phyloP scores from a whole-genome alignment of 2,329 filamentous ascomycete genomes.

The Phialemoniopsis sp. region DNA sequence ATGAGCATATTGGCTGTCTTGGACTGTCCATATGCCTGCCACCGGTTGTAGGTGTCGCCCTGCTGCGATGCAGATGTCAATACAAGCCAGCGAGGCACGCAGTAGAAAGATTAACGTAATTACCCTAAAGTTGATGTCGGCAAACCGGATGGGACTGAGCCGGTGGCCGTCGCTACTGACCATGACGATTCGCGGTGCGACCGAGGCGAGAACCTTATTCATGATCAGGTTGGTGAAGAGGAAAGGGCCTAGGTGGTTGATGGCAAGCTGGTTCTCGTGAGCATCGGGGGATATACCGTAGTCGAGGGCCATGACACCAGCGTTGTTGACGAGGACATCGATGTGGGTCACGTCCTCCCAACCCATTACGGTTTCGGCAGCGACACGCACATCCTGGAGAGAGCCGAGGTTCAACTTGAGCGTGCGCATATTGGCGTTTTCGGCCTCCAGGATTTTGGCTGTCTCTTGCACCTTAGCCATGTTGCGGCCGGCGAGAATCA shows the following conservation, averaged over 20 bases:
- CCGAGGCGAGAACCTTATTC: constrained; percentile 10
- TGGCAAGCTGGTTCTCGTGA: constrained; percentile 15
- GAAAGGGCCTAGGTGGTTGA: constrained; percentile 21
- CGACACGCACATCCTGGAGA: background rate
- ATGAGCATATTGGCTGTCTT: too few species aligned
- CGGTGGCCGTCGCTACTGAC: constrained; percentile 30
- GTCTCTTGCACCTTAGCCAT: too few species aligned
- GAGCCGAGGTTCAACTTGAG: background rate
- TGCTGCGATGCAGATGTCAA: too few species aligned
- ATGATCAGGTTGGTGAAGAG: constrained; percentile 21
- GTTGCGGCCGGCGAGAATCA: constrained; percentile 7
- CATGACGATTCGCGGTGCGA: constrained; percentile 25
- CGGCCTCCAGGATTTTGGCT: too few species aligned
- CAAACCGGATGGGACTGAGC: background rate
- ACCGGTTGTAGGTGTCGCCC: too few species aligned
- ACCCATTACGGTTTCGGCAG: background rate
- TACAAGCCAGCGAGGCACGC: too few species aligned
- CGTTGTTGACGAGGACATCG: background rate
- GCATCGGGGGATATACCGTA: constrained; percentile 3
- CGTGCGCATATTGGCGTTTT: too few species aligned
- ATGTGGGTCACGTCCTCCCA: background rate
- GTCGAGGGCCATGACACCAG: constrained; percentile 11
- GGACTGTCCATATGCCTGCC: too few species aligned
- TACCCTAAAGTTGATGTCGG: background rate
- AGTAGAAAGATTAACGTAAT: too few species aligned